Evolutionary conservation across 164 flowering plant species (phyloP).

Genomic region (Macadamia integrifolia): DNA sequence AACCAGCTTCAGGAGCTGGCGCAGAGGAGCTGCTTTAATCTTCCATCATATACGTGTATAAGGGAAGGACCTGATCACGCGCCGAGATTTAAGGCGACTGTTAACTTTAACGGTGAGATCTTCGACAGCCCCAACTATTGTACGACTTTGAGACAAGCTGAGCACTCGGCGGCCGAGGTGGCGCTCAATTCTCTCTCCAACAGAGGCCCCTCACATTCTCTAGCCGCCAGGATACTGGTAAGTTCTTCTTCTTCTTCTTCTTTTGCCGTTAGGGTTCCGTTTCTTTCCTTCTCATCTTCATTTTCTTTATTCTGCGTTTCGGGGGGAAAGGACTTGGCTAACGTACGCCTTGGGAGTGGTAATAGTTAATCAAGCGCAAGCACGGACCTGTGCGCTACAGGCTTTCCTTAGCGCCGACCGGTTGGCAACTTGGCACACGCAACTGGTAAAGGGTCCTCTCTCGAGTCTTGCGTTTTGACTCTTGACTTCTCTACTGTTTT

Average conservation of each 20-base stretch:
- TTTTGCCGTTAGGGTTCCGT: conserved; percentile 3
- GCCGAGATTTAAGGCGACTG: conserved; percentile 91
- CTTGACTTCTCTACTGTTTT: no score
- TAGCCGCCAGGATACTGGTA: conserved; percentile 89
- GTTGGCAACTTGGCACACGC: background rate
- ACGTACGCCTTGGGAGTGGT: background rate
- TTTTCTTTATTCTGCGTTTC: background rate
- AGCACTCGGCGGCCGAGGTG: conserved; percentile 97
- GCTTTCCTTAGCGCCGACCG: no score
- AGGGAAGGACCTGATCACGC: conserved; percentile 99
- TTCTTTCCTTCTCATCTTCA: background rate
- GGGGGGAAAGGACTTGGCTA: background rate
- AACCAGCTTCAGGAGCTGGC: conserved; percentile 99
- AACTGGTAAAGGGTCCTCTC: background rate
- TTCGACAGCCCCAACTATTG: conserved; percentile 84
- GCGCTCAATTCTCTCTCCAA: conserved; percentile 77
- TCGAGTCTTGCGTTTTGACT: no score
- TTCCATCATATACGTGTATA: conserved; percentile 84
- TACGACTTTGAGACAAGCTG: conserved; percentile 93
- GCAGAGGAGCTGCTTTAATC: conserved; percentile 96
- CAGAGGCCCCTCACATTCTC: conserved; percentile 84
- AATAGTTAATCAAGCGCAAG: no score
- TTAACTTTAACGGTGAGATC: conserved; percentile 87
- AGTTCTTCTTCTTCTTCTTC: conserved; percentile 9
- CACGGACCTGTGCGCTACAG: no score